Base-by-base conservation (phyloP, 2,329 filamentous ascomycete genomes). In the Triangularia verruculosa region DNA sequence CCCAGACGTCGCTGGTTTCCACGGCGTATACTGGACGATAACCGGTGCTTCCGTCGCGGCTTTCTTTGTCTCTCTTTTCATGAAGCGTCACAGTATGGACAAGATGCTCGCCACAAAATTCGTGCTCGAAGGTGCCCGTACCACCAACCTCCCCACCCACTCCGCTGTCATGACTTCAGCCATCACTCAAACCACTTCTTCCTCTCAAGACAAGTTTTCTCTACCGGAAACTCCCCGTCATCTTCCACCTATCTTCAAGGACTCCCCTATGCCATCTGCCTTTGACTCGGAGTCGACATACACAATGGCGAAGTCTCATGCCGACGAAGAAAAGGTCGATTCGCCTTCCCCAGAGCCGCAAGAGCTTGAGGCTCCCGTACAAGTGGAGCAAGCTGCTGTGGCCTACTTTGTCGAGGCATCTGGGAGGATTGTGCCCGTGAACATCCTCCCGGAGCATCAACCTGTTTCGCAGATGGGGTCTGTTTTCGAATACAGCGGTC, bases 11-110 rank as follows among this genome's bases (percentile, higher is more conserved):
- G 52, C 63, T 0, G 70, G 70, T 9, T 72, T 73, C 61, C 70
- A 68, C 43, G 70, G 65, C 15, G 71, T 73, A 13, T 72, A 66
- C 63, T 72, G 70, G 69, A 64, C 65, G 15, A 69, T 72, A n/a
- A 68, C 69, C 1, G 69, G 53, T 20, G 62, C 61, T 1, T 64
- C 70, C 4, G 51, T 65, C 22, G 63, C 63, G 3, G 64, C 65
- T 6, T 66, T 72, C 8, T 13, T 69, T 11, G 61, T 67, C 54
- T 68, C 68, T 34, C 54, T 71, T 1, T n/a, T 65, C 22, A 68
- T 72, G 55, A 61, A 64, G 30, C 62, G 57, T 1, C 67, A 71
- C 61, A 70, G 62, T 67, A 71, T 73, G 69, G 68, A 73, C 60
- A 70, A 70, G 62, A 32, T 63, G n/a, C 65, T 72, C 30, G 66